Conservation (phyloP, 2,329 filamentous ascomycete species). For the Bipolaris zeicola region DNA sequence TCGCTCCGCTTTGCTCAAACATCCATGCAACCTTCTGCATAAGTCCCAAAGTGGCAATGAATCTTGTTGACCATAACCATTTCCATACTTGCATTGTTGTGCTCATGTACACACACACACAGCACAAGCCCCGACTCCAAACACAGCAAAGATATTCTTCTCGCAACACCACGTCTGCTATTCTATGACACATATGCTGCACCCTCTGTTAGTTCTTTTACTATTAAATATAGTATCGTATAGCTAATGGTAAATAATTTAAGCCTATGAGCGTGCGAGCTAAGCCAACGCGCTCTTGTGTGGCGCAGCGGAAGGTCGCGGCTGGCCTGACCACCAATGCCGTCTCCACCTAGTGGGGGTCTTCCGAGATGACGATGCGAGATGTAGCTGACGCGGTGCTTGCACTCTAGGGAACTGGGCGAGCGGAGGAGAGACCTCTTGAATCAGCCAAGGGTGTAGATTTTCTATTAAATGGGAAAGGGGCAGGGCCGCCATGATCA, state of each 20-base stretch:
- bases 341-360: conserved; percentile 1
- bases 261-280: neutral
- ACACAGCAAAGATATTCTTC: conserved; percentile 4
- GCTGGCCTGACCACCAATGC: conserved; percentile 5
- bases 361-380: conserved; percentile 8
- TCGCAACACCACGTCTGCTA: neutral
- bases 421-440: neutral
- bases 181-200: conserved; percentile 1
- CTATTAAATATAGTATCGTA: neutral
- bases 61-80: neutral
- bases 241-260: neutral
- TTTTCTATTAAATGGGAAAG: conserved; percentile 3
- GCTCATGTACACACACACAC: conserved; percentile 3
- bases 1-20: neutral
- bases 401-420: neutral
- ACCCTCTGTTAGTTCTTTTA: neutral
- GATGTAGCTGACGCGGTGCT: conserved; percentile 5
- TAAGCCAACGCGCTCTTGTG: neutral
- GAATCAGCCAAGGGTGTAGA: neutral
- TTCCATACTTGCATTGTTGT: neutral
- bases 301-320: conserved; percentile 7
- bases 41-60: conserved; percentile 10
- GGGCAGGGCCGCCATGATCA: neutral
- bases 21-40: conserved; percentile 1
- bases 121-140: neutral